A percentile compares a stretch with the other conserved stretches of the same genome.
Conservation (phyloP, 1,284 basidiomycete genomes). For the Microbotryum silenes-acaulis region DNA sequence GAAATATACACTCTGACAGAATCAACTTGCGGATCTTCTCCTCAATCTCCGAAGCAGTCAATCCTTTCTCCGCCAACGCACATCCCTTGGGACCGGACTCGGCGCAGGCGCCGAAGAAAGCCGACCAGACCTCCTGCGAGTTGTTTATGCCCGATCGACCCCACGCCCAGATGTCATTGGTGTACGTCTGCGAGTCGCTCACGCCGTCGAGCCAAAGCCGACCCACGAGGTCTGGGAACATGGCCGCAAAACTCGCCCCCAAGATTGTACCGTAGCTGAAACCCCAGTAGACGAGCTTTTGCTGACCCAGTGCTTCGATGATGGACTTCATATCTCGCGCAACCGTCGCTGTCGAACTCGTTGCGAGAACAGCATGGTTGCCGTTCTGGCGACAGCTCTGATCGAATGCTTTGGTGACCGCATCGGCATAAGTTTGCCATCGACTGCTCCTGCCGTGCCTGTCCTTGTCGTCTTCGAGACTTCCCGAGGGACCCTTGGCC, state of each 20-base stretch:
- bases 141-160: constrained; percentile 25
- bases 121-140: constrained; percentile 23
- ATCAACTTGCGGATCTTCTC: constrained; percentile 6
- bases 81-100: constrained; percentile 19
- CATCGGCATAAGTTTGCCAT: constrained; percentile 13
- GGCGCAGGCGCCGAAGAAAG: constrained; percentile 23
- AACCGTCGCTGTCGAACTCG: constrained; percentile 28
- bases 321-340: constrained; percentile 35
- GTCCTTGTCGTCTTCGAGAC: neutral
- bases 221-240: constrained; percentile 36
- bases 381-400: constrained; percentile 24
- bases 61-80: constrained; percentile 5
- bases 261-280: constrained; percentile 35
- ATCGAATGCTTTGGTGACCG: constrained; percentile 6
- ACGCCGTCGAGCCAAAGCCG: constrained; percentile 34
- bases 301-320: constrained; percentile 32
- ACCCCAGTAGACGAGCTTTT: constrained; percentile 35
- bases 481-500: neutral
- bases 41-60: constrained; percentile 11
- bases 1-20: too few relatives aligned
- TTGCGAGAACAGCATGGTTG: constrained; percentile 17
- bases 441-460: neutral
- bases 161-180: constrained; percentile 24
- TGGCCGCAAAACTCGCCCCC: constrained; percentile 36
- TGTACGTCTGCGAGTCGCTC: constrained; percentile 20